Evolutionary conservation across 2,329 filamentous ascomycete species (phyloP).

Genomic region (Fusarium avenaceum): DNA sequence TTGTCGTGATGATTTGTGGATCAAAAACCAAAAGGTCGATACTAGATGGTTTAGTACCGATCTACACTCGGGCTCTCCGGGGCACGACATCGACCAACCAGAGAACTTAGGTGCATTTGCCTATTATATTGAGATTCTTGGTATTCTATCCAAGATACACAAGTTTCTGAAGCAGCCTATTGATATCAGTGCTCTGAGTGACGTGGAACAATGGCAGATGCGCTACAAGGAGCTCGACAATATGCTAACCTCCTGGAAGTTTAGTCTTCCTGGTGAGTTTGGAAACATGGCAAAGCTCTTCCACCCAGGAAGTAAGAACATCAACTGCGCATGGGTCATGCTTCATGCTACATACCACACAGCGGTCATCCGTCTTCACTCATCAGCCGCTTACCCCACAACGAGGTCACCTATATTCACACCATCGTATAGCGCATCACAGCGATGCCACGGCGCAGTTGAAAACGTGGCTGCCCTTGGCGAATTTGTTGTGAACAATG

Average conservation of each 20-base stretch:
- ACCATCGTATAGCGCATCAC: slow-evolving; percentile 86
- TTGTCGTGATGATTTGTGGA: slow-evolving; percentile 88
- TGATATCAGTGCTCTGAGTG: slow-evolving; percentile 84
- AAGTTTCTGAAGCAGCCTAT: slow-evolving; percentile 90
- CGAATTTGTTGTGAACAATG: slow-evolving; percentile 81
- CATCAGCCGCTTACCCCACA: slow-evolving; percentile 91
- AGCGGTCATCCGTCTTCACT: slow-evolving; percentile 89
- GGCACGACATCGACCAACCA: slow-evolving; percentile 76
- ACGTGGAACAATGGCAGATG: slow-evolving; percentile 91
- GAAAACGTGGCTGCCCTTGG: slow-evolving; percentile 84
- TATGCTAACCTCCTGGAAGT: slow-evolving; percentile 85
- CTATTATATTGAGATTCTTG: slow-evolving; percentile 90
- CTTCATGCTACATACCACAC: slow-evolving; percentile 92
- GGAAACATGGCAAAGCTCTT: slow-evolving; percentile 86
- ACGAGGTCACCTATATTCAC: slow-evolving; percentile 91
- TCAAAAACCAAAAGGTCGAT: slow-evolving; percentile 85
- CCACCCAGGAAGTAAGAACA: slow-evolving; percentile 74
- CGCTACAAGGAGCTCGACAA: slow-evolving; percentile 88
- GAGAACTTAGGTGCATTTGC: slow-evolving; percentile 90
- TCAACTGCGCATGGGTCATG: slow-evolving; percentile 91
- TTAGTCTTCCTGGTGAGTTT: slow-evolving; percentile 84
- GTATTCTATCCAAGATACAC: slow-evolving; percentile 89
- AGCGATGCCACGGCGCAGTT: slow-evolving; percentile 85
- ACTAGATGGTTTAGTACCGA: slow-evolving; percentile 82
- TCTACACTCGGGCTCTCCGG: slow-evolving; percentile 61